Evolutionary conservation across 208 protist species (phyloP), one percentile per base, ranked within the genome.

Genomic region (Zelonia costaricensis): DNA sequence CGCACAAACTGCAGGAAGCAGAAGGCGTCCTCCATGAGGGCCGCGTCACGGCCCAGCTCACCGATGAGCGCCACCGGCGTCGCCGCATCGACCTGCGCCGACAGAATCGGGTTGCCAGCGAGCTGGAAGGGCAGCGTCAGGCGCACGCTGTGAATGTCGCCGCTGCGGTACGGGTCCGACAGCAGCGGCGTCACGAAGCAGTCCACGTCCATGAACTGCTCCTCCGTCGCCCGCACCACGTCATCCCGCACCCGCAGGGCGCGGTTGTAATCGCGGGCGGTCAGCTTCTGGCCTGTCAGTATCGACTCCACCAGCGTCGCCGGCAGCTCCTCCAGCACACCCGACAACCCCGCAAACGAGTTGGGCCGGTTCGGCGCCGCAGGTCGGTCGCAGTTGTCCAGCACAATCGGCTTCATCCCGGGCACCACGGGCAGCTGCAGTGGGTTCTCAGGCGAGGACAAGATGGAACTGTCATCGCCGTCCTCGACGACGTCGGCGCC

Each of bases 181-280:
- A 95, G 74, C 45, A 95, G 76, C 20, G 90, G 90, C 20, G 84
- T 76, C n/a, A 91, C 59, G 43, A 95, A 80, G 46, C 80, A 62
- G 63, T 95, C 90, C 7, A 93, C 80, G 56, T 95, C 90, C 16
- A 80, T 80, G 64, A 95, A 95, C 57, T 93, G 86, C 43, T 95
- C 84, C 45, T 90, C 80, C 12, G 74, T 91, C 13, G 78, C 77
- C 0, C 86, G 78, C 52, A 92, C 84, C 20, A 93, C 84, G 49
- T 82, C 84, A 39, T 95, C 86, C 36, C 90, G 86, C 4, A 85
- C 75, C 25, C 86, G 84, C 60, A 91, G 59, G 0, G 90, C 90
- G 48, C 65, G 62, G 57, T 93, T 67, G 73, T 95, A 95, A 55
- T 88, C 84, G 36, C 69, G 39, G 22, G 43, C 51, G 3, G 76